Conservation (phyloP, 2,329 filamentous ascomycete genomes). For the Allantophomopsis cytisporea region DNA sequence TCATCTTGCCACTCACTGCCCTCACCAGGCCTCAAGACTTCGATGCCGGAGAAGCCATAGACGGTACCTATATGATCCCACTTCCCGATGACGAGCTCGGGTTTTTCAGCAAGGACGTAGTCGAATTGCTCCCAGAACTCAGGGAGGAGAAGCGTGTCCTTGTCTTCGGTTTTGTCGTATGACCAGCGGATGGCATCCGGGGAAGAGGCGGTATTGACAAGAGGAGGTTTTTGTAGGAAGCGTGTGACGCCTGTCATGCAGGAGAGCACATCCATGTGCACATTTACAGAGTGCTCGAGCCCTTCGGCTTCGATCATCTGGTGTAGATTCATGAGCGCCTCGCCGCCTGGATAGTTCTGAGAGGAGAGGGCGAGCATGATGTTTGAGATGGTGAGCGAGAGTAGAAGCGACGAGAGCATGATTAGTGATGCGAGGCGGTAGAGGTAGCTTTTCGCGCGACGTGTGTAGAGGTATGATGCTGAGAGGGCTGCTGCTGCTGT, state of each 20-base stretch:
- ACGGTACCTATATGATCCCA: slow-evolving; percentile 46
- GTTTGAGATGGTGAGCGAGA: slow-evolving; percentile 44
- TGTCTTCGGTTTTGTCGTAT: slow-evolving; percentile 52
- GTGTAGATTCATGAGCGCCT: slow-evolving; percentile 50
- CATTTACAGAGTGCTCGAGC: slow-evolving; percentile 22
- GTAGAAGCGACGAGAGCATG: slow-evolving; percentile 44
- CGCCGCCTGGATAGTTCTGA: slow-evolving; percentile 87
- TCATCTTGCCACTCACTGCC: no score
- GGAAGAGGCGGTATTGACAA: slow-evolving; percentile 11
- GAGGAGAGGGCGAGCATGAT: slow-evolving; percentile 66
- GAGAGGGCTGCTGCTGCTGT: slow-evolving; percentile 66
- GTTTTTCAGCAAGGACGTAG: slow-evolving; percentile 44
- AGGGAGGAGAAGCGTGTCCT: slow-evolving; percentile 25
- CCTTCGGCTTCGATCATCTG: slow-evolving; percentile 18
- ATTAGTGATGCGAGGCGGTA: slow-evolving; percentile 39
- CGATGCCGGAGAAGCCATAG: slow-evolving; percentile 42
- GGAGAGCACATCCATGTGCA: slow-evolving; percentile 52
- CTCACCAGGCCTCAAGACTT: slow-evolving; percentile 35
- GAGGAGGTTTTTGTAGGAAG: slow-evolving; percentile 33
- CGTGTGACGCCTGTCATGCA: slow-evolving; percentile 62
- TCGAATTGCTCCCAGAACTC: slow-evolving; percentile 51
- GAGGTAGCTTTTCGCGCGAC: slow-evolving; percentile 44
- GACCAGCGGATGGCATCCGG: slow-evolving; percentile 7
- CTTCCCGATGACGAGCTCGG: slow-evolving; percentile 28
- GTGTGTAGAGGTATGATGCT: slow-evolving; percentile 56